phyloP scores from a whole-genome alignment of 805 yeast genomes.

The Naumovozyma castellii region DNA sequence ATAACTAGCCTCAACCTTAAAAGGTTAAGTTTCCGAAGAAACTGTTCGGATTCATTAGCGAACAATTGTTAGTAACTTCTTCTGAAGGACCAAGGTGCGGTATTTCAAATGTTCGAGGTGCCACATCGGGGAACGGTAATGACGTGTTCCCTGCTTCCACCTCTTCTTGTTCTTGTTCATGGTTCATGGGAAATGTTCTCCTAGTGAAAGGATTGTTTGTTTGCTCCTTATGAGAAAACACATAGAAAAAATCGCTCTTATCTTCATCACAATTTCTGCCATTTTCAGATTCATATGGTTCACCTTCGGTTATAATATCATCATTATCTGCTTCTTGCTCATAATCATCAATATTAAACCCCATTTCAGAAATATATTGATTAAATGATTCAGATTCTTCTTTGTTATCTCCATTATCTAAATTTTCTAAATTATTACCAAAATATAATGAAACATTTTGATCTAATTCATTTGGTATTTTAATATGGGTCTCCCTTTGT shows the following conservation, averaged over 20 bases:
- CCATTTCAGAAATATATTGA: not conserved
- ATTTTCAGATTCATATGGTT: not conserved
- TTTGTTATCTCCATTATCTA: not conserved
- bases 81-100: not conserved
- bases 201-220: not conserved
- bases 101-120: not conserved
- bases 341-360: not conserved
- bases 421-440: not conserved
- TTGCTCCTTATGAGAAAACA: not conserved
- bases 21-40: not conserved
- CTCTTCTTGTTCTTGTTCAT: too few species aligned
- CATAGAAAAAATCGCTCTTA: not conserved
- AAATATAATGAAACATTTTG: not conserved
- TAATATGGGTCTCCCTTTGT: not conserved
- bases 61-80: not conserved
- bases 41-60: not conserved
- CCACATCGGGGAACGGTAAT: not conserved
- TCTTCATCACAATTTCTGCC: not conserved
- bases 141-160: too few species aligned
- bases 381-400: not conserved
- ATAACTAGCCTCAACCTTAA: too few species aligned
- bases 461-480: not conserved
- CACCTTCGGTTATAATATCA: not conserved
- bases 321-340: not conserved
- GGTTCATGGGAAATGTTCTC: not conserved